phyloP scores from a whole-genome alignment of 2,329 filamentous ascomycete species.

The Incumbomyces lentus region DNA sequence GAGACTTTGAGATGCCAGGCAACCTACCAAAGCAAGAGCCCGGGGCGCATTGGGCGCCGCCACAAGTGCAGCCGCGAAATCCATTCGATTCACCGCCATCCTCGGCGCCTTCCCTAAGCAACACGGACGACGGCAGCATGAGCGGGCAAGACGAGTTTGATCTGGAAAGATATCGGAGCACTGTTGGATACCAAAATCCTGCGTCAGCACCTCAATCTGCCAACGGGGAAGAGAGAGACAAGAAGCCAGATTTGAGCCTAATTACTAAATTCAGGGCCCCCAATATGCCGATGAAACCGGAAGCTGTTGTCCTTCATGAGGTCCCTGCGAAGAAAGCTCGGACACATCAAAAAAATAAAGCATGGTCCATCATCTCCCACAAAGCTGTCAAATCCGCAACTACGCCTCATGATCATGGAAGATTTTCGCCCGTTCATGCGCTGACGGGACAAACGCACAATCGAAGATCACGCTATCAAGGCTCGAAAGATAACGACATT shows the following conservation, averaged over 20 bases:
- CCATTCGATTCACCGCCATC: conserved; percentile 3
- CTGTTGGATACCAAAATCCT: conserved; percentile 1
- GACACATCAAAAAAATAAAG: conserved; percentile 8
- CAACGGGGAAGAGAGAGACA: conserved; percentile 2
- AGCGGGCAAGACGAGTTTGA: conserved; percentile 20
- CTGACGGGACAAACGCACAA: background rate
- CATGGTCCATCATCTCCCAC: conserved; percentile 4
- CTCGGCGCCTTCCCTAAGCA: conserved; percentile 2
- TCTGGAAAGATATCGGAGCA: conserved; percentile 18
- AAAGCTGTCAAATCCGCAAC: background rate
- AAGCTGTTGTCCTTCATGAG: conserved; percentile 14
- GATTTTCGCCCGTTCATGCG: background rate
- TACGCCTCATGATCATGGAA: background rate
- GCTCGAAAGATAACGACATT: conserved; percentile 17
- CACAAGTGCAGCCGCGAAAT: background rate
- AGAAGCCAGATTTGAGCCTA: conserved; percentile 31
- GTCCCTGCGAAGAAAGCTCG: conserved; percentile 16
- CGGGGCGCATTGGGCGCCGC: background rate
- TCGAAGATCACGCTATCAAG: conserved; percentile 8
- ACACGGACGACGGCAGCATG: conserved; percentile 8
- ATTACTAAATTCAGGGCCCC: conserved; percentile 30
- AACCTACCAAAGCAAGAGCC: no score
- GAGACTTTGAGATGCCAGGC: no score
- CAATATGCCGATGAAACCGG: conserved; percentile 7
- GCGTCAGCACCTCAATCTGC: background rate